Percentiles rank a stretch among this genome's conserved stretches.
phyloP scores from a whole-genome alignment of 2,329 filamentous ascomycete genomes.

The Cytospora chrysosperma region DNA sequence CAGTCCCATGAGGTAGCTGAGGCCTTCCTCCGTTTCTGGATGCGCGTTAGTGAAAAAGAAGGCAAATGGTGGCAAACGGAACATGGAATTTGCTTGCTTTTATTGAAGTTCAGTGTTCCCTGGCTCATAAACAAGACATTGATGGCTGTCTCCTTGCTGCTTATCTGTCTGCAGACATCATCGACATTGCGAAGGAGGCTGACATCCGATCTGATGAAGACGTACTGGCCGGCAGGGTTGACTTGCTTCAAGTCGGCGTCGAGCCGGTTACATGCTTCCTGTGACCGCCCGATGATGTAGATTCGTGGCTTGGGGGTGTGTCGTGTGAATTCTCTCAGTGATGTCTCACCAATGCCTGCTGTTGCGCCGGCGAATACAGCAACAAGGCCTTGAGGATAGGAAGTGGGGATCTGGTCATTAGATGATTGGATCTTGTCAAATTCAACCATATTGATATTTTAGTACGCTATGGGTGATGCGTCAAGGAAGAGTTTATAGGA shows the following conservation, averaged over 20 bases:
- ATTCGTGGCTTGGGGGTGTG: slow-evolving; percentile 42
- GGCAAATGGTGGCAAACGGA: too few relatives aligned
- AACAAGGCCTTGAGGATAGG: slow-evolving; percentile 35
- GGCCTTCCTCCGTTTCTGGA: slow-evolving; percentile 56
- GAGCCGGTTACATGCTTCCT: slow-evolving; percentile 38
- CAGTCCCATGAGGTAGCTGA: slow-evolving; percentile 52
- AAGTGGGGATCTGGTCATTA: slow-evolving; percentile 35
- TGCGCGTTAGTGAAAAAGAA: slow-evolving; percentile 5
- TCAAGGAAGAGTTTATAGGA: not conserved
- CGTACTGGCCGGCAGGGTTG: slow-evolving; percentile 44
- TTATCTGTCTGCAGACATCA: slow-evolving; percentile 45
- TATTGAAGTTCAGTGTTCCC: slow-evolving; percentile 34
- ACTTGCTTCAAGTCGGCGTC: slow-evolving; percentile 40
- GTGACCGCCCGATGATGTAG: slow-evolving; percentile 51
- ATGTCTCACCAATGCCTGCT: slow-evolving; percentile 51
- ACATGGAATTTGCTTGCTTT: slow-evolving; percentile 24
- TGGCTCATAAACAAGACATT: slow-evolving; percentile 48
- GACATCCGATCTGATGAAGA: slow-evolving; percentile 50
- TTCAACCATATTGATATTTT: not conserved
- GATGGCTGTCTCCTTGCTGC: slow-evolving; percentile 41
- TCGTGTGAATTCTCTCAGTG: slow-evolving; percentile 46
- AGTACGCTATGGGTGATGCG: not conserved
- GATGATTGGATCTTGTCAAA: slow-evolving; percentile 34
- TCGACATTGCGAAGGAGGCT: slow-evolving; percentile 53
- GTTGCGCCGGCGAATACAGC: slow-evolving; percentile 55